phyloP scores from a whole-genome alignment of 768 basidiomycete genomes.

The Calocybe indica region DNA sequence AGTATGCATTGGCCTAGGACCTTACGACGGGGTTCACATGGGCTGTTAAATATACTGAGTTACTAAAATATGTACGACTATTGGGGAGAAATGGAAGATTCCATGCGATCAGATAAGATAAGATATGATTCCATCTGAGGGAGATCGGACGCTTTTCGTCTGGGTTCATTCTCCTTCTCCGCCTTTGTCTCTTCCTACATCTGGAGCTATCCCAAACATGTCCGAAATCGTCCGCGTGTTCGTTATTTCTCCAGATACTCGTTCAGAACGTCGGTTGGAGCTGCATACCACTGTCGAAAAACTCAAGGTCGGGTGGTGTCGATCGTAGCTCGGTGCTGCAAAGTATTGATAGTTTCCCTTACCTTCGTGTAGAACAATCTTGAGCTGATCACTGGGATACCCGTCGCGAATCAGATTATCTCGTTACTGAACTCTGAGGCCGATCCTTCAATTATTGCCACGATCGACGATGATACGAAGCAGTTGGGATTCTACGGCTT shows the following conservation, averaged over 20 bases:
- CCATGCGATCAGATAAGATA: not conserved
- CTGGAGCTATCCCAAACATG: slow-evolving; percentile 6
- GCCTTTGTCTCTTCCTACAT: not conserved
- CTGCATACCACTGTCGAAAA: slow-evolving; percentile 66
- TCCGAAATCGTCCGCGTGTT: slow-evolving; percentile 38
- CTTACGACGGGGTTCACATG: slow-evolving; percentile 8
- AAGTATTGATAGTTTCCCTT: slow-evolving; percentile 5
- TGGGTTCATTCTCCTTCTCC: too few relatives aligned
- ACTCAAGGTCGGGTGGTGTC: slow-evolving; percentile 60
- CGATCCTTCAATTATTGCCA: slow-evolving; percentile 41
- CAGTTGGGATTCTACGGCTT: slow-evolving; percentile 73
- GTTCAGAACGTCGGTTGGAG: slow-evolving; percentile 83
- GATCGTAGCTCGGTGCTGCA: slow-evolving; percentile 8
- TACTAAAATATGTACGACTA: not conserved
- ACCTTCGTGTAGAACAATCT: slow-evolving; percentile 58
- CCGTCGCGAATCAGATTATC: slow-evolving; percentile 65
- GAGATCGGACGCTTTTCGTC: not conserved
- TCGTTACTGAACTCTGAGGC: slow-evolving; percentile 54
- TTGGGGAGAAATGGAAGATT: not conserved
- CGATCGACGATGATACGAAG: slow-evolving; percentile 60
- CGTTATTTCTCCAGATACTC: slow-evolving; percentile 83
- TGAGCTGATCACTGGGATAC: slow-evolving; percentile 89
- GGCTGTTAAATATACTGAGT: slow-evolving; percentile 2
- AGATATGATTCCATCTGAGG: slow-evolving; percentile 1
- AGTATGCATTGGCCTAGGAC: not conserved